Base-by-base conservation (phyloP, 139 green algal genomes). In the Coelastrella sp. region DNA sequence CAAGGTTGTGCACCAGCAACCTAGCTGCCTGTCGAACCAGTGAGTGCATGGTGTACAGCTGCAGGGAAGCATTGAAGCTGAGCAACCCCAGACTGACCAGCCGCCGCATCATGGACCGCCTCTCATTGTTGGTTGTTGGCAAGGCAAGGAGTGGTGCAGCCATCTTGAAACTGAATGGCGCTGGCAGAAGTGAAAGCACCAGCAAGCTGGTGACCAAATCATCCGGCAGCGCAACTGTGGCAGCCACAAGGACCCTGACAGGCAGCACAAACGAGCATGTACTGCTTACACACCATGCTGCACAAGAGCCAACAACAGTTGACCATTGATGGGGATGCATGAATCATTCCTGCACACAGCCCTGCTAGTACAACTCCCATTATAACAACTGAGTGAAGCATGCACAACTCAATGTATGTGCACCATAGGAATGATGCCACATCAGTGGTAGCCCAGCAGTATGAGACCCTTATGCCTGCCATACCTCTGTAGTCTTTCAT, bases 21-120 rank as follows among this genome's bases (percentile, higher is more conserved):
- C 37, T 37, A 11, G 80, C 80, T 45, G 80, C 80, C 32, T 85
- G 48, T 0, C 80, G 45, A 15, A 86, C 80, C 25, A 68, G 34
- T n/a, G 50, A 69, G 35, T 78, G 80, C 80, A 86, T 79, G 15
- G 37, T 80, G 67, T 79, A 86, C 34, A 60, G n/a, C 67, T 79
- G 80, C 80, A 67, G 48, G 27, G 45, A 67, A 5, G 67, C 34
- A 45, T 80, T 78, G 45, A 69, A 86, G 48, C 38, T 59, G 23
- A 86, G 48, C 32, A 86, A 11, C 4, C 80, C 80, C 25, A 86
- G 35, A 35, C 51, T 48, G 32, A 86, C 67, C 34, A 86, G 80
- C 37, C 80, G 66, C 66, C 80, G 67, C 67, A 86, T 48, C n/a
- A 86, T 25, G 21, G 62, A 69, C 4, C 62, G 79, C 17, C 79